Conservation (phyloP, 2,329 filamentous ascomycete species). For the Ophiostoma montium region DNA sequence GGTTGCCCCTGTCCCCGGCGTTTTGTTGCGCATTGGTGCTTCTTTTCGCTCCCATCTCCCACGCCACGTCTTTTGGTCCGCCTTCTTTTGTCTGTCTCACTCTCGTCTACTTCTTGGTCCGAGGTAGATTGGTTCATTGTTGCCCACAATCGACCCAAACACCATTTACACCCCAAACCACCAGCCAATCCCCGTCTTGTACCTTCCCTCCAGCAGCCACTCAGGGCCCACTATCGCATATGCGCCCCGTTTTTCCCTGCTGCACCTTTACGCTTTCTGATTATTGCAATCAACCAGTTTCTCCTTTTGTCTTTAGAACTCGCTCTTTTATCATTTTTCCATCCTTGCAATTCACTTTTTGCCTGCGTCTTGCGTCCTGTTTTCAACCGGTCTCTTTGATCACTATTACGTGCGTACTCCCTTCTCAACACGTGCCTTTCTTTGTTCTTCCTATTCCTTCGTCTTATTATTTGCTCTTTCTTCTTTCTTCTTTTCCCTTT, state of each 20-base stretch:
- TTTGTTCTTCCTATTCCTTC: not conserved
- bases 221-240: not conserved
- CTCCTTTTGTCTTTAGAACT: not conserved
- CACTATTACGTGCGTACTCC: conserved; percentile 5
- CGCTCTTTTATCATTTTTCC: not conserved
- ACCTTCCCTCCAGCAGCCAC: not conserved
- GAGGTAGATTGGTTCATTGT: not conserved
- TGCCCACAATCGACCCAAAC: not conserved
- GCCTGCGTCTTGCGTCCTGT: not conserved
- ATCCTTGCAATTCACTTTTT: not conserved
- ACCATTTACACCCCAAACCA: not conserved
- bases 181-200: not conserved
- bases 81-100: not conserved
- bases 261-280: not conserved
- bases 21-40: too few relatives aligned
- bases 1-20: too few relatives aligned
- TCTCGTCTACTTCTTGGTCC: not conserved
- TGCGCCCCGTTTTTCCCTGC: not conserved
- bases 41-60: too few relatives aligned
- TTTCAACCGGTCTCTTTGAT: not conserved
- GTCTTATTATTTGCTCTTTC: not conserved
- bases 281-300: not conserved
- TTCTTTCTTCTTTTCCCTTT: not conserved
- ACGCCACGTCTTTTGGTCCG: not conserved
- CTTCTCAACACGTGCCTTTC: not conserved